Evolutionary conservation across 2,329 filamentous ascomycete genomes (phyloP).

Genomic region (Fusarium tuaranense): DNA sequence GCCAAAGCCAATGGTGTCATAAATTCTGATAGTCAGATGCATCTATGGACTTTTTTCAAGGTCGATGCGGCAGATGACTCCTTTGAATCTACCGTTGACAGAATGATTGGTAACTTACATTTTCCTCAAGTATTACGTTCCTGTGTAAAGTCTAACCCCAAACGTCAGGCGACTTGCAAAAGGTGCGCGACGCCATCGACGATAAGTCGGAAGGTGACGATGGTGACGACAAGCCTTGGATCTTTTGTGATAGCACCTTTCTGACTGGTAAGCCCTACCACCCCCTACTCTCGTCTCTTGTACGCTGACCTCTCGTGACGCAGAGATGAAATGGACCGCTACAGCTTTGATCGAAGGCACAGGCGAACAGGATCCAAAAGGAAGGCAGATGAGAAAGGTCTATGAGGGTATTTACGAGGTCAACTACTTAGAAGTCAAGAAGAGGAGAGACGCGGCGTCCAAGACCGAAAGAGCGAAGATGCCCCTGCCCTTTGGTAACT

Average conservation of each 20-base stretch:
- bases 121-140: not conserved
- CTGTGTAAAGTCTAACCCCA: not conserved
- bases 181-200: not conserved
- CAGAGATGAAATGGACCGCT: not conserved
- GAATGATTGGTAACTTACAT: not conserved
- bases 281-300: not conserved
- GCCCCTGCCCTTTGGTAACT: not conserved
- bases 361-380: not conserved
- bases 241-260: not conserved
- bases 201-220: not conserved
- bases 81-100: not conserved
- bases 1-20: not conserved
- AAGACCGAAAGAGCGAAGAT: not conserved
- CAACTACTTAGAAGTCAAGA: not conserved
- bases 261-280: not conserved
- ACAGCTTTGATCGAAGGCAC: not conserved
- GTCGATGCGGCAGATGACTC: not conserved
- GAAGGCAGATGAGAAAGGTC: not conserved
- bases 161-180: not conserved
- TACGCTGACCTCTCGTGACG: not conserved
- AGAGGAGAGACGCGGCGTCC: not conserved
- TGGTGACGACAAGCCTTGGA: not conserved
- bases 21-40: not conserved
- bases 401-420: not conserved
- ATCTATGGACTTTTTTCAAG: not conserved